Base-by-base conservation (phyloP, 2,329 filamentous ascomycete genomes). In the Alternaria ventricosa region DNA sequence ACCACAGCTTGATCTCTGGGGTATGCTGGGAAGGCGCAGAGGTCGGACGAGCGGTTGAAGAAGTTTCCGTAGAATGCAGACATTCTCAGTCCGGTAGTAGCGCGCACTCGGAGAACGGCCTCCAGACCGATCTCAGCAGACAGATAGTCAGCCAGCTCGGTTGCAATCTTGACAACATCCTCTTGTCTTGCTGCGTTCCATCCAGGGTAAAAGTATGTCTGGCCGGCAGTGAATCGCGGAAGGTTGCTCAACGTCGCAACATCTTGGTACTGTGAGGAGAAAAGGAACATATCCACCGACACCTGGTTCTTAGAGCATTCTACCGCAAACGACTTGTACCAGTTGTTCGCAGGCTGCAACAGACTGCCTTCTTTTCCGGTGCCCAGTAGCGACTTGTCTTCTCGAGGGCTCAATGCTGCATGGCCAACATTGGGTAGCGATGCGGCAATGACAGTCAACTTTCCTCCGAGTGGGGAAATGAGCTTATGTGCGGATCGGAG, bases 1-100 rank as follows among this genome's bases (percentile, higher is more conserved):
- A 98, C 96, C 78, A 98, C 98, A 67, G 92, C 94, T 80, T 99
- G 96, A 75, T 99, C 96, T 77, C 96, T 91, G 30, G 96, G 96
- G 85, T 99, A 98, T 0, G 96, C 94, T 2, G 96, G 96, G 86
- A 99, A 99, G 12, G 96, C 96, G 79, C 96, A 98, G 30, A 99
- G 88, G 82, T 99, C 96, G 15, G 94, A 97, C 78, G 93, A 97
- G 72, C 96, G 89, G 84, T 98, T 99, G 87, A 99, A 99, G 83
- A 99, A 99, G 84, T 99, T 99, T 71, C 96, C 96, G 81, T 98
- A 99, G 83, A 99, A 99, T 2, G 95, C 94, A 83, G 90, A 97
- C 92, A 98, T 98, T 57, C 96, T 90, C 63, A 99, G 84, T 56
- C 96, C 96, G 23, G 94, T 98, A 2, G 94, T 97, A 18, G 96